Evolutionary conservation across 2,329 filamentous ascomycete species (phyloP), one percentile per base, ranked within the genome.

Genomic region (Stachybotrys echinatus): DNA sequence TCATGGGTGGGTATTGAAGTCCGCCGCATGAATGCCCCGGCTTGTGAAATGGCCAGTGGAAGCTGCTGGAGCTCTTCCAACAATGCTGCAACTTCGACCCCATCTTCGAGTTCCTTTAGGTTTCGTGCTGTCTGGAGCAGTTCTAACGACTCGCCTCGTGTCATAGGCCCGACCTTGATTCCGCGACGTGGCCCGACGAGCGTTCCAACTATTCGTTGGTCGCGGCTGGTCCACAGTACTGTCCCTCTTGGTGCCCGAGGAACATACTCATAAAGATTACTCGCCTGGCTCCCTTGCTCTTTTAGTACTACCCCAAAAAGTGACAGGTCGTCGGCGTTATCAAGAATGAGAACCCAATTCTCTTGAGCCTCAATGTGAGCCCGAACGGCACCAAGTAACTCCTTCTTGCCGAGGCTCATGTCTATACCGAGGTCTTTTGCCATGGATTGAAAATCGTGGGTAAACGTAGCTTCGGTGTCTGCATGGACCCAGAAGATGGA

Each of bases 401-500:
- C 55, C 19, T 55, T 19, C 5, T 51, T 58, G 27, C 58, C 52
- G 3, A 61, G 49, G 39, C 51, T 52, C 7, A 20, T 23, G 2
- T 50, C 44, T 3, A 69, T 19, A 1, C 58, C 56, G 0, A 68
- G 48, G 3, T 48, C 53, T 31, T 46, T 58, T 0, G 64, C 63
- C 39, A 72, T 65, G 1, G 45, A 48, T 42, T 56, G 60, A 40
- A 65, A 70, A 50, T 62, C 63, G 10, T 61, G 54, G 2, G 50
- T 42, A 46, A 71, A 67, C 3, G 61, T 67, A 12, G 58, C 56
- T 31, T 61, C 53, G 45, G 49, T 65, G 46, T 67, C 59, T 12
- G 67, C 68, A 49, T 68, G 64, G 1, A 71, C 62, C 68, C 65
- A 71, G 50, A 71, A 68, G 2, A 72, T 56, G 0, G 62, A 67